A percentile compares a stretch with the other conserved stretches of the same genome.
Evolutionary conservation across 805 yeast species (phyloP).

Genomic region (Cyberlindnera misumaiensis): DNA sequence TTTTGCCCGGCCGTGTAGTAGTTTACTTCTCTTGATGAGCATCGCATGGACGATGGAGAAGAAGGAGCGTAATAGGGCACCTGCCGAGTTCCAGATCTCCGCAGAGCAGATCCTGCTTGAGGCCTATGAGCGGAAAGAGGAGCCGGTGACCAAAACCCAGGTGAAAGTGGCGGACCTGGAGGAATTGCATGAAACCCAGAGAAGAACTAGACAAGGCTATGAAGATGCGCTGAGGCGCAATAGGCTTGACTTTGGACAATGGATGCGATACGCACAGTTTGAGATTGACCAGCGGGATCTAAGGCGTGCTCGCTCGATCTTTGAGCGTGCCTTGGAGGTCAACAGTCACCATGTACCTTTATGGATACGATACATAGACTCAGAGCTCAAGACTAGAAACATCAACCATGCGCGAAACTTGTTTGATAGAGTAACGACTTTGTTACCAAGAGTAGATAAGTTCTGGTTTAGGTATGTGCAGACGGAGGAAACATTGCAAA

Average conservation of each 20-base stretch:
- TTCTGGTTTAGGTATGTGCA: conserved; percentile 81
- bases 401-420: conserved; percentile 86
- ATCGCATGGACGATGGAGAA: too few species aligned
- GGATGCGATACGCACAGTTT: conserved; percentile 89
- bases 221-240: conserved; percentile 86
- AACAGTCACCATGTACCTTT: conserved; percentile 70
- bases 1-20: too few species aligned
- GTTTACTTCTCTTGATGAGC: too few species aligned
- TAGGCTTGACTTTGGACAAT: conserved; percentile 73
- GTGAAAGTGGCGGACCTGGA: conserved; percentile 65
- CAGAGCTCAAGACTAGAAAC: conserved; percentile 65
- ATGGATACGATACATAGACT: conserved; percentile 79
- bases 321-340: conserved; percentile 80
- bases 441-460: conserved; percentile 75
- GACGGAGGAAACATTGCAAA: conserved; percentile 72
- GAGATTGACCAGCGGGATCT: conserved; percentile 77
- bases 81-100: conserved; percentile 40
- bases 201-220: conserved; percentile 70
- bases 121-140: conserved; percentile 45
- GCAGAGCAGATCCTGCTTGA: conserved; percentile 60
- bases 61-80: conserved; percentile 32
- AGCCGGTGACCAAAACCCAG: conserved; percentile 32
- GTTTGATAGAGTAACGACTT: conserved; percentile 66
- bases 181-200: conserved; percentile 70
- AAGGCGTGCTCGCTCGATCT: conserved; percentile 75